Conservation (phyloP, 2,329 filamentous ascomycete genomes). For the Annulohypoxylon truncatum region DNA sequence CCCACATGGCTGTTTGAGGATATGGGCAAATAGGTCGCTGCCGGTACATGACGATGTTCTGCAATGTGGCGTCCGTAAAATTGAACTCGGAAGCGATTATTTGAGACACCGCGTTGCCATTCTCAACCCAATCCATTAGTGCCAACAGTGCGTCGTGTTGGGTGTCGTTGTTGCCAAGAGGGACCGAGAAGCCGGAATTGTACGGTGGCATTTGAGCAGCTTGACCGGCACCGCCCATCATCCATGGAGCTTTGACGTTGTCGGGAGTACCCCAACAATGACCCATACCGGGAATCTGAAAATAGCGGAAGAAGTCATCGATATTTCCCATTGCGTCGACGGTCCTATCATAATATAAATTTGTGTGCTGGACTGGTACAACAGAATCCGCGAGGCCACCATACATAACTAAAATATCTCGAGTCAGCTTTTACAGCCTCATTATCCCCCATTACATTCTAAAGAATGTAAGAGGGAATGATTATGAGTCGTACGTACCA, state of each 20-base stretch:
- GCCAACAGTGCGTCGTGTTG: slow-evolving; percentile 47
- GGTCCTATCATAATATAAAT: slow-evolving; percentile 46
- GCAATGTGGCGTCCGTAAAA: slow-evolving; percentile 40
- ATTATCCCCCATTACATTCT: neutral
- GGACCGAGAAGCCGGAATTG: slow-evolving; percentile 45
- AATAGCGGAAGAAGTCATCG: slow-evolving; percentile 60
- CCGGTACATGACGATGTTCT: slow-evolving; percentile 52
- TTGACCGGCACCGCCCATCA: slow-evolving; percentile 47
- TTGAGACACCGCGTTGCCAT: slow-evolving; percentile 38
- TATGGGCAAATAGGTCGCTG: slow-evolving; percentile 57
- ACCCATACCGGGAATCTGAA: slow-evolving; percentile 58
- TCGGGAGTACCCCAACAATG: slow-evolving; percentile 53
- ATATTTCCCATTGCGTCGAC: slow-evolving; percentile 49
- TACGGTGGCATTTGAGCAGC: slow-evolving; percentile 47
- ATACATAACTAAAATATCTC: slow-evolving; percentile 42
- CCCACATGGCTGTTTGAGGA: slow-evolving; percentile 50
- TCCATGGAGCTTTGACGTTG: slow-evolving; percentile 49
- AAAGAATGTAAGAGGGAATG: too few relatives aligned
- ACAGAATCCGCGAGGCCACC: slow-evolving; percentile 48
- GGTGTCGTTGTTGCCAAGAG: slow-evolving; percentile 43
- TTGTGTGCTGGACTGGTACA: slow-evolving; percentile 46
- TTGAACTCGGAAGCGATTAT: slow-evolving; percentile 49
- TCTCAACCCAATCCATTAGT: slow-evolving; percentile 50
- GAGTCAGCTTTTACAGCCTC: slow-evolving; percentile 2
- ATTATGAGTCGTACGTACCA: slow-evolving; percentile 15